phyloP scores from a whole-genome alignment of 768 basidiomycete species.

The Lentinula guzmanii region DNA sequence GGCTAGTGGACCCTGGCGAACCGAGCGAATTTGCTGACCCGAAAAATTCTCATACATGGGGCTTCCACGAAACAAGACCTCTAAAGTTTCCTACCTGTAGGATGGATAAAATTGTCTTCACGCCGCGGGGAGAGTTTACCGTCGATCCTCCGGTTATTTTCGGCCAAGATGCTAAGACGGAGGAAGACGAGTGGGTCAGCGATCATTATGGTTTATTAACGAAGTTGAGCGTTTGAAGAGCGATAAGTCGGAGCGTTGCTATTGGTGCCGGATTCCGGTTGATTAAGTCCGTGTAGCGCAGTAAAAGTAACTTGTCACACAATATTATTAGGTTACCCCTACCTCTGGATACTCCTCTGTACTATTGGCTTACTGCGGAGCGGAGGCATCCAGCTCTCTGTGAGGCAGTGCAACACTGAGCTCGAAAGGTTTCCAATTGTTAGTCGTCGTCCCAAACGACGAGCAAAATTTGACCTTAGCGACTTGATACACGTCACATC shows the following conservation, averaged over 20 bases:
- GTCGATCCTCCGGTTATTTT: conserved; percentile 50
- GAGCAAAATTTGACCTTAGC: background rate
- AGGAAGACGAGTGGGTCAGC: conserved; percentile 45
- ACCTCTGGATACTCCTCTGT: too few relatives aligned
- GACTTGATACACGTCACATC: background rate
- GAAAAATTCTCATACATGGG: conserved; percentile 59
- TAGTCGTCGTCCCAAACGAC: background rate
- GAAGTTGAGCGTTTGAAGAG: conserved; percentile 13
- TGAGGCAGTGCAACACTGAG: background rate
- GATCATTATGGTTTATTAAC: conserved; percentile 62
- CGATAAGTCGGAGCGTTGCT: background rate
- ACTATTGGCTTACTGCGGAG: background rate
- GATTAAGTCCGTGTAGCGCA: background rate
- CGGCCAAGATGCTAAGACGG: conserved; percentile 47
- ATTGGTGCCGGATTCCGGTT: background rate
- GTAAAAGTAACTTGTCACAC: too few relatives aligned
- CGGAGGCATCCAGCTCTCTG: background rate
- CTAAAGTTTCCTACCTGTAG: conserved; percentile 42
- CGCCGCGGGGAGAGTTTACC: conserved; percentile 39
- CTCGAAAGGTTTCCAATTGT: background rate
- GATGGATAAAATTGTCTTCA: conserved; percentile 63
- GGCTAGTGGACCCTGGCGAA: conserved; percentile 57
- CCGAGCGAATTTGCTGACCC: conserved; percentile 30
- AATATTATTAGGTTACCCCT: too few relatives aligned
- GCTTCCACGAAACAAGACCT: conserved; percentile 45